Evolutionary conservation across 148 eudicot species (phyloP), one percentile per base, ranked within the genome.

Genomic region (Nyssa sinensis): DNA sequence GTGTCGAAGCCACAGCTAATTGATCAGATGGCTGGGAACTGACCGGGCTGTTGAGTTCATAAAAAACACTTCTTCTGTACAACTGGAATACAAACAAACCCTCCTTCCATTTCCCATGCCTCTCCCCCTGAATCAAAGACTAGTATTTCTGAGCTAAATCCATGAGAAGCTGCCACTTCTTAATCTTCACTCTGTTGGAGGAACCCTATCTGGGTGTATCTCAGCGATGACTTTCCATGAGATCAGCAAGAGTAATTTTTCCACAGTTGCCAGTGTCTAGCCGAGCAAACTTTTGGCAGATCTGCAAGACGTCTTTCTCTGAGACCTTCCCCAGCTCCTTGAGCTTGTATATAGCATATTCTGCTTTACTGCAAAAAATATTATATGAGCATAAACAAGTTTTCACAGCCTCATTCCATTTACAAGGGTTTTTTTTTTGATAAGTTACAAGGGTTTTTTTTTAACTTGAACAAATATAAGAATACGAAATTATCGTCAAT

Each of bases 271-370:
- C 90, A 9, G 81, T 49, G 71, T 94, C 98, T 3, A 94, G 84
- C 62, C 88, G 88, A 47, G 89, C 96, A 67, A 94, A 94, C 78
- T 84, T 91, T 79, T 79, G 76, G 85, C 94, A 90, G 32, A 94
- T 90, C 77, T 74, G 80, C 65, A 85, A 74, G 27, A 94, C 81
- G 82, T 94, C 98, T 84, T 92, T 92, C 64, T 94, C 98, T 62
- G 96, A 81, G 29, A 94, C 82, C 76, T 85, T 92, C 17, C 92
- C 94, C 97, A 94, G 85, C 84, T 90, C 98, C 87, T 92, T 94
- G 61, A 94, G 94, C 88, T 94, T 94, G 94, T 94, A 94, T 81
- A 94, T 86, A n/a, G 90, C 97, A 69, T 80, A 94, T 77, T 94
- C 98, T 0, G 98, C 90, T 75, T 92, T 94, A 71, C 98, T 94